Conservation (phyloP, 2,329 filamentous ascomycete genomes). For the Aspergillus bombycis region DNA sequence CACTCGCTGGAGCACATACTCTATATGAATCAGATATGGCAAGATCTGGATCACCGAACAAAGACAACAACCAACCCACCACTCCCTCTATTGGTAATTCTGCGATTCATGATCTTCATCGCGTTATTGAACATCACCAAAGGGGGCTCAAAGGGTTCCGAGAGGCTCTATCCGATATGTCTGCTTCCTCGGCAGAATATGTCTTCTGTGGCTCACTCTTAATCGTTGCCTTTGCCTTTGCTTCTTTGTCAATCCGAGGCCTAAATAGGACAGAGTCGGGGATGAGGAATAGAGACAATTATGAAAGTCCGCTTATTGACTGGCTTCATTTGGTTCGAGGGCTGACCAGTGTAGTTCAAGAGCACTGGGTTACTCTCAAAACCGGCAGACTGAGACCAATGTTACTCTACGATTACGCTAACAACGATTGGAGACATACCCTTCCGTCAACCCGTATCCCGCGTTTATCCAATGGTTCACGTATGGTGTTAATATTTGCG, state of each 20-base stretch:
- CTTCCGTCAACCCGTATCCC: background rate
- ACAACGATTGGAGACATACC: constrained; percentile 21
- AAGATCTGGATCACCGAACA: too few relatives aligned
- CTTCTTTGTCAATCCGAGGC: constrained; percentile 17
- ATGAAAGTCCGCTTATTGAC: constrained; percentile 11
- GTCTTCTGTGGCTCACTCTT: constrained; percentile 23
- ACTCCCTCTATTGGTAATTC: too few relatives aligned
- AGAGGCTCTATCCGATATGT: constrained; percentile 14
- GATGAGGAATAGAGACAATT: background rate
- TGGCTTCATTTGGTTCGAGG: constrained; percentile 25
- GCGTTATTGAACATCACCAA: constrained; percentile 27
- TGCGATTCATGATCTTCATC: background rate
- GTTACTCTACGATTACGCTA: constrained; percentile 13
- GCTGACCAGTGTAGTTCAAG: constrained; percentile 7
- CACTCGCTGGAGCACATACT: constrained; percentile 21
- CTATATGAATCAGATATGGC: too few relatives aligned
- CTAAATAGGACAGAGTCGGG: background rate
- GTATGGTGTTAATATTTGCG: background rate
- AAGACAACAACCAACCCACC: too few relatives aligned
- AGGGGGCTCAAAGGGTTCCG: constrained; percentile 21
- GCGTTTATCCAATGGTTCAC: background rate
- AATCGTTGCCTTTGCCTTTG: constrained; percentile 25
- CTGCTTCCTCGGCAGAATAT: constrained; percentile 13
- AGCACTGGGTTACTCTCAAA: constrained; percentile 20
- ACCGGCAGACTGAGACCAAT: constrained; percentile 17